Evolutionary conservation across 2,329 filamentous ascomycete genomes (phyloP).

Genomic region (Akanthomyces uredinophilus): DNA sequence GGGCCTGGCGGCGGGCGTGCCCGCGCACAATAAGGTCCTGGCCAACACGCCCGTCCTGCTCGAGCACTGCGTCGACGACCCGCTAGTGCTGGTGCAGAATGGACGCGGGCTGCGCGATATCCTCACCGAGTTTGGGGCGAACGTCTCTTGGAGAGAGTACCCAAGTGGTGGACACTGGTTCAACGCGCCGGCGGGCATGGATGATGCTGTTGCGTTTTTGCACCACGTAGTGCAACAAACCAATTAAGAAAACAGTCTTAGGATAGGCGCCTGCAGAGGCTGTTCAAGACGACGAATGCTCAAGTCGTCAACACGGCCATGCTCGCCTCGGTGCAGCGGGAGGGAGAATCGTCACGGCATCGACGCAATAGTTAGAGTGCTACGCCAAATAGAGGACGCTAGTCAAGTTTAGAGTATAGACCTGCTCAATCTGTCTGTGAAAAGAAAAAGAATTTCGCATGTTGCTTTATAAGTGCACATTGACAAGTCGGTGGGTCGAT

Average conservation of each 20-base stretch:
- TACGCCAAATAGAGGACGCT: too few relatives aligned
- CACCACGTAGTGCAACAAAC: not conserved
- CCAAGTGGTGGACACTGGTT: slow-evolving; percentile 39
- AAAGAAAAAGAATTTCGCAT: too few relatives aligned
- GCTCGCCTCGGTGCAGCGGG: too few relatives aligned
- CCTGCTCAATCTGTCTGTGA: too few relatives aligned
- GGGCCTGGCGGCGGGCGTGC: slow-evolving; percentile 21
- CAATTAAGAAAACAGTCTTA: not conserved
- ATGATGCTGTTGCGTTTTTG: slow-evolving; percentile 36
- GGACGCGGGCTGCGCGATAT: slow-evolving; percentile 32
- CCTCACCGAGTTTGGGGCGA: slow-evolving; percentile 32
- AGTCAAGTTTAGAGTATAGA: too few relatives aligned
- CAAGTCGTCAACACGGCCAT: too few relatives aligned
- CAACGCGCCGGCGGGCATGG: slow-evolving; percentile 37
- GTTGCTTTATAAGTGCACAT: too few relatives aligned
- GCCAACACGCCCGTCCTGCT: slow-evolving; percentile 39
- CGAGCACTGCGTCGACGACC: slow-evolving; percentile 41
- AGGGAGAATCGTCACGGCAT: too few relatives aligned
- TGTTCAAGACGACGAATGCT: too few relatives aligned
- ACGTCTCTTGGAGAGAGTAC: slow-evolving; percentile 39
- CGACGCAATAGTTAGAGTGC: too few relatives aligned
- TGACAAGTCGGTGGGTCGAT: too few relatives aligned
- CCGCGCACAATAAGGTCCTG: slow-evolving; percentile 28
- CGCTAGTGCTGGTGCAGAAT: slow-evolving; percentile 32
- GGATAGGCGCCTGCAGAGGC: too few relatives aligned